These are phyloP conservation scores for Zopfochytrium polystomum DNA, from an alignment of 371 early-diverging fungal genomes.

Conservation along the genomic window DNA sequence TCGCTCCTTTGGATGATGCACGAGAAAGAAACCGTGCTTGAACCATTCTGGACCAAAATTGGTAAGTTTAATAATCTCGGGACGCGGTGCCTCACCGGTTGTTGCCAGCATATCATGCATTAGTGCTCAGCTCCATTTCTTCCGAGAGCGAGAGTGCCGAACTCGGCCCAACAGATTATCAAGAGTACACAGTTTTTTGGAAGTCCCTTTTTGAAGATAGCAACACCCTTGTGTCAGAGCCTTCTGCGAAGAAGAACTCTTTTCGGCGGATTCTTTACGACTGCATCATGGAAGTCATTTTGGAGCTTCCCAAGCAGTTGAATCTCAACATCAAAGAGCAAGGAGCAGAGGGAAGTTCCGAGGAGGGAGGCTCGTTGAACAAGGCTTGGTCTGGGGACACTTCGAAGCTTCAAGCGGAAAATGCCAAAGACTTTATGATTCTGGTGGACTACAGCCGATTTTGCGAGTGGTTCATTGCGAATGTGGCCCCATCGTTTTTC, in stretches of 20 bases:
- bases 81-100: not conserved
- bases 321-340: constrained; percentile 27
- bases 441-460: constrained; percentile 70
- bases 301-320: constrained; percentile 30
- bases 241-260: not conserved
- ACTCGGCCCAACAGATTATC: constrained; percentile 22
- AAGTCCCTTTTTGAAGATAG: constrained; percentile 13
- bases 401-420: constrained; percentile 52
- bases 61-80: constrained; percentile 30
- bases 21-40: constrained; percentile 45
- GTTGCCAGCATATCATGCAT: not conserved
- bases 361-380: not conserved
- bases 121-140: not conserved
- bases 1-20: constrained; percentile 53
- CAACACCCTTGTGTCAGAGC: too few relatives aligned
- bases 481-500: constrained; percentile 47
- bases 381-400: constrained; percentile 24
- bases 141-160: constrained; percentile 3
- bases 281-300: constrained; percentile 28
- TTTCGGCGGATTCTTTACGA: constrained; percentile 29
- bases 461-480: constrained; percentile 56
- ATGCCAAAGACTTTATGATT: constrained; percentile 63
- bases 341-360: constrained; percentile 15
- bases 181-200: constrained; percentile 40
- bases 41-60: constrained; percentile 15